phyloP scores from a whole-genome alignment of 2,329 filamentous ascomycete species.

The Penicillium sp. region DNA sequence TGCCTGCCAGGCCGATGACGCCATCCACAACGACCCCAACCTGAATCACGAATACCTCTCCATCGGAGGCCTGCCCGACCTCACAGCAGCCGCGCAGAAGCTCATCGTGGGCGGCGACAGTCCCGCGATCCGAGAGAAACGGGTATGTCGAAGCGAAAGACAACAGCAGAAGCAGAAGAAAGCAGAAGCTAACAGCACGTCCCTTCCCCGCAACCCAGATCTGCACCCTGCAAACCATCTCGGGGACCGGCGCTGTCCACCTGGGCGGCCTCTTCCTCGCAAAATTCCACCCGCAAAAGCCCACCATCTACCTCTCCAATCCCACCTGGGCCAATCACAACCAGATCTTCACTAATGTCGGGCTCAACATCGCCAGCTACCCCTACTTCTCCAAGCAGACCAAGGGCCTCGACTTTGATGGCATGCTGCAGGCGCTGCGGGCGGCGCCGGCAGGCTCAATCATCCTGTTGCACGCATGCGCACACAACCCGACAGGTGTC shows the following conservation, averaged over 20 bases:
- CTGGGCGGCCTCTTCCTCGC: conserved; percentile 89
- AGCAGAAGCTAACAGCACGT: too few relatives aligned
- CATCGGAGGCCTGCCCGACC: conserved; percentile 81
- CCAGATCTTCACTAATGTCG: conserved; percentile 94
- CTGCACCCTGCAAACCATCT: conserved; percentile 87
- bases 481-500: conserved; percentile 96
- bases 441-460: conserved; percentile 75
- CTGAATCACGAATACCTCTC: conserved; percentile 98
- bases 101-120: conserved; percentile 79
- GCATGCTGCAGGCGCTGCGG: conserved; percentile 71
- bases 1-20: conserved; percentile 72
- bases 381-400: conserved; percentile 91
- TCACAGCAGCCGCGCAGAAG: conserved; percentile 87
- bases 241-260: conserved; percentile 92
- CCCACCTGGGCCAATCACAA: conserved; percentile 99
- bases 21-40: conserved; percentile 80
- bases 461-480: conserved; percentile 89
- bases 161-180: background rate
- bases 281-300: conserved; percentile 74
- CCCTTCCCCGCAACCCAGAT: conserved; percentile 42
- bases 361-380: conserved; percentile 73
- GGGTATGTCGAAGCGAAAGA: conserved; percentile 48
- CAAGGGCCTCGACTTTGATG: conserved; percentile 86
- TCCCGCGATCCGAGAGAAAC: conserved; percentile 78
- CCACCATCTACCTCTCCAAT: conserved; percentile 83